Base-by-base conservation (phyloP, 1,284 basidiomycete species). In the Ustilago trichophora region DNA sequence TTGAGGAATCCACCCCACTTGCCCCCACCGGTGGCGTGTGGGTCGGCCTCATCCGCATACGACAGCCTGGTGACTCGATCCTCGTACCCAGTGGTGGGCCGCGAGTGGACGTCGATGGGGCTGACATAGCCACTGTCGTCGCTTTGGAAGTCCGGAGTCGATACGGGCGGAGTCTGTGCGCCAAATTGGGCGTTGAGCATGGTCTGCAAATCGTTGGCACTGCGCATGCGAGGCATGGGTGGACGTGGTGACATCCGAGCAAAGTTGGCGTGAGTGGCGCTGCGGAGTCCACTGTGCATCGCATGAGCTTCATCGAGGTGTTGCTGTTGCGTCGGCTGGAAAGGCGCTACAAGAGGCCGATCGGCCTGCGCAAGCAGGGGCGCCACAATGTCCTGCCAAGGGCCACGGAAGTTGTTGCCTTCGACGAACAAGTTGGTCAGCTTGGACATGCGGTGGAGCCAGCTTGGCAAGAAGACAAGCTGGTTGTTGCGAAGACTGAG, bases 381-480 rank as follows among this genome's bases (percentile, higher is more conserved):
- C n/a, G 43, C 48, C 2, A 96, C 88, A 50, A 98, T 85, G 26
- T 89, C 88, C 76, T 88, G 87, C 93, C 94, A 97, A 3, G 92
- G 90, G 4, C 90, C 89, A 65, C 91, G 89, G 83, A 98, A 96
- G 8, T 92, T 90, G 81, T 98, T 98, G 26, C 89, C 91, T 72
- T 98, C 95, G 25, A 98, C 87, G 65, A 90, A 89, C 3, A 98
- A 85, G 5, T 89, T 90, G 81, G 95, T 91, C 42, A 98, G 85
- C 33, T 87, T 87, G 16, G 87, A 85, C 26, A 98, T 85, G 27
- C 91, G 87, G 80, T 91, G 92, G 36, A 98, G 85, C 95, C 96
- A 98, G 62, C 90, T 88, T 4, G 95, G 95, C 25, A 98, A 85
- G n/a, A 89, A 87, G 70, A 91, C 86, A 76, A 98, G 85, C 77